These are phyloP conservation scores for Adansonia madagascariensis DNA, from an alignment of 441 rosid species.

Conservation along the genomic window DNA sequence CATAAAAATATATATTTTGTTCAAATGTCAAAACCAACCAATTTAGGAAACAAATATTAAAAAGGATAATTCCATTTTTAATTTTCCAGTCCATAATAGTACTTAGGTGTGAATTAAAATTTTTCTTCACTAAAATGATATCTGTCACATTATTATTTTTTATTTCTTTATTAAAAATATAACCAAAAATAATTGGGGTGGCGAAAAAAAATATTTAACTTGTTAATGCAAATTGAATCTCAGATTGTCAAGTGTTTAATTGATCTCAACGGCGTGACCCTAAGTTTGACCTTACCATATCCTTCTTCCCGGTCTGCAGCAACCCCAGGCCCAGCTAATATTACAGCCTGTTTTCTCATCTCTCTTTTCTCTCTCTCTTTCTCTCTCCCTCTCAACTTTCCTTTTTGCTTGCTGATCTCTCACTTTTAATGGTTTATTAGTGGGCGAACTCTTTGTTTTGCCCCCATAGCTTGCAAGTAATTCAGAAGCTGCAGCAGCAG, in stretches of 20 bases:
- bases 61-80: neutral
- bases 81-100: neutral
- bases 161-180: neutral
- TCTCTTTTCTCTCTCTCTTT: too few relatives aligned
- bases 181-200: neutral
- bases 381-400: constrained; percentile 19
- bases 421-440: constrained; percentile 11
- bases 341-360: constrained; percentile 60
- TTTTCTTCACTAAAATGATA: neutral
- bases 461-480: constrained; percentile 1
- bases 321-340: constrained; percentile 50
- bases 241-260: neutral
- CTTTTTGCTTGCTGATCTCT: neutral
- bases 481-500: neutral
- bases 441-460: constrained; percentile 20
- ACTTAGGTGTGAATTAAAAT: neutral
- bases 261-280: neutral
- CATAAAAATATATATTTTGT: neutral
- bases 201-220: neutral
- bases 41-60: neutral
- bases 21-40: neutral
- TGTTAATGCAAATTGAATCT: neutral
- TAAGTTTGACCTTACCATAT: constrained; percentile 33
- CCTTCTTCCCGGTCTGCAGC: constrained; percentile 16
- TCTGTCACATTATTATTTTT: neutral